These are phyloP conservation scores for Taiozyma sp. DNA, from an alignment of 1,139 yeast species.

Conservation along the genomic window DNA sequence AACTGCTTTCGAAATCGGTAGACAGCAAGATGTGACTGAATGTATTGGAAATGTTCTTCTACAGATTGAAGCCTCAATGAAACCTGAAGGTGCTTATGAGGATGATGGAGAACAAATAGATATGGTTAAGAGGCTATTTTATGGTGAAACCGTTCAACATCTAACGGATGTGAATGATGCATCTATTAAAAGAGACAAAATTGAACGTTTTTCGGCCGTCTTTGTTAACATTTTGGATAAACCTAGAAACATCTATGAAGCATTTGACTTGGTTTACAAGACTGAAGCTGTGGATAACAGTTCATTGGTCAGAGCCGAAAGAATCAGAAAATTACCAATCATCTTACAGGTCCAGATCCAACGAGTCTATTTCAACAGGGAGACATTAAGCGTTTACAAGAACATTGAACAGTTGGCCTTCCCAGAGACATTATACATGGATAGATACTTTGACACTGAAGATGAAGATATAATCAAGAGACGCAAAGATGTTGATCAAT, in stretches of 20 bases:
- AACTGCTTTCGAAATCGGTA: conserved; percentile 70
- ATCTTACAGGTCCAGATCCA: conserved; percentile 89
- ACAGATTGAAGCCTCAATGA: conserved; percentile 86
- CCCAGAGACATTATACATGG: conserved; percentile 72
- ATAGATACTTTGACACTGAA: conserved; percentile 75
- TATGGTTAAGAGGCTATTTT: conserved; percentile 70
- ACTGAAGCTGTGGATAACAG: conserved; percentile 61
- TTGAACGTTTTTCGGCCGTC: conserved; percentile 74
- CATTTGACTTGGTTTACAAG: conserved; percentile 78
- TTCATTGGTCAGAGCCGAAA: conserved; percentile 68
- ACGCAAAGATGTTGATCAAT: conserved; percentile 53
- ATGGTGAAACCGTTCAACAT: conserved; percentile 62
- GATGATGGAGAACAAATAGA: conserved; percentile 78
- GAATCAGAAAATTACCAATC: conserved; percentile 68
- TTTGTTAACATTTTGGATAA: conserved; percentile 84
- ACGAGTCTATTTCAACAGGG: conserved; percentile 85
- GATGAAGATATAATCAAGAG: conserved; percentile 46
- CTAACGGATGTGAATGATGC: conserved; percentile 34
- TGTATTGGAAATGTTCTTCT: conserved; percentile 93
- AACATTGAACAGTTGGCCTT: conserved; percentile 79
- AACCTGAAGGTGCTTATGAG: conserved; percentile 56
- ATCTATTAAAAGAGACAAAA: conserved; percentile 44
- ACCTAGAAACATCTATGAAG: conserved; percentile 85
- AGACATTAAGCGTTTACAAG: conserved; percentile 68
- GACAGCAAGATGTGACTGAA: conserved; percentile 97